Evolutionary conservation across 768 basidiomycete species (phyloP).

Genomic region (Phallus indusiatus): DNA sequence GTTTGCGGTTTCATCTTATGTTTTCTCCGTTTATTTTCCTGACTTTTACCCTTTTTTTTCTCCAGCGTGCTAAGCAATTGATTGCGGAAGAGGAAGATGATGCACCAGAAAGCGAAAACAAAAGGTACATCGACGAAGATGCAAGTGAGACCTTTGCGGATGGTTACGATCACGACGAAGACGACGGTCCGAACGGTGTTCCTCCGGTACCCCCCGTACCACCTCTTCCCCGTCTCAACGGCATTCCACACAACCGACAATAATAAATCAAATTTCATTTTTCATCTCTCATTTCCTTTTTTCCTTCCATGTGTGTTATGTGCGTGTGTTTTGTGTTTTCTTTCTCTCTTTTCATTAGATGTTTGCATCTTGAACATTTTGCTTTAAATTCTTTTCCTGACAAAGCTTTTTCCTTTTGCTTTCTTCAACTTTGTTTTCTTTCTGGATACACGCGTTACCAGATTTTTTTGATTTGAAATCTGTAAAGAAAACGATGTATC

Average conservation of each 20-base stretch:
- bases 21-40: background rate
- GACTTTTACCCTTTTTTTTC: background rate
- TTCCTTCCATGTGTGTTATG: too few species aligned
- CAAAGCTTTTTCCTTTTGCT: too few species aligned
- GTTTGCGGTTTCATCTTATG: background rate
- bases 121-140: background rate
- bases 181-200: conserved; percentile 1
- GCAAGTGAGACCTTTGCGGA: background rate
- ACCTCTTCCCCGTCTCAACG: conserved; percentile 1
- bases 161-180: background rate
- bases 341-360: too few species aligned
- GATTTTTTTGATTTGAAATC: too few species aligned
- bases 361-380: too few species aligned
- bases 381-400: too few species aligned
- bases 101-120: conserved; percentile 16
- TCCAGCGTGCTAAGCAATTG: conserved; percentile 57
- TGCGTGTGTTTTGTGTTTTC: too few species aligned
- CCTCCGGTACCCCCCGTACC: background rate
- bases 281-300: too few species aligned
- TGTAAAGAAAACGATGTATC: too few species aligned
- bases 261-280: too few species aligned
- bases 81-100: conserved; percentile 59
- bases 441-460: too few species aligned
- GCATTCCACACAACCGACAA: background rate
- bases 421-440: too few species aligned